These are phyloP conservation scores for Coemansia sp. DNA, from an alignment of 192 early-diverging fungal species.

Conservation along the genomic window DNA sequence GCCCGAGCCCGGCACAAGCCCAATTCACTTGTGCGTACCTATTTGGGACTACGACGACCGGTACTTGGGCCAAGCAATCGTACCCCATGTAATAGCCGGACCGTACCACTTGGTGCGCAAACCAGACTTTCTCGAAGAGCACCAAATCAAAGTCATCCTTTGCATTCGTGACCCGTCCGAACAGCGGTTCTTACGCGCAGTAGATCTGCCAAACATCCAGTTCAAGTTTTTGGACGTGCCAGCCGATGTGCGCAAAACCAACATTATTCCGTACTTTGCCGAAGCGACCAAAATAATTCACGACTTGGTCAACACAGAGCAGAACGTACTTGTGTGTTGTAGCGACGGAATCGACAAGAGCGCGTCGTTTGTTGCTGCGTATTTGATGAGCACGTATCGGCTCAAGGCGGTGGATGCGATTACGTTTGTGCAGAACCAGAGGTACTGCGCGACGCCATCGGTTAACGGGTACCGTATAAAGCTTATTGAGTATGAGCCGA, in stretches of 20 bases:
- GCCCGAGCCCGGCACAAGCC: slow-evolving; percentile 18
- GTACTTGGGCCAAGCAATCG: slow-evolving; percentile 37
- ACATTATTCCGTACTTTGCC: slow-evolving; percentile 78
- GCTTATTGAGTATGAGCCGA: slow-evolving; percentile 44
- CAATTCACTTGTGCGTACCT: slow-evolving; percentile 33
- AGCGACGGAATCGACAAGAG: slow-evolving; percentile 81
- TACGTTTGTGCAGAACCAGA: slow-evolving; percentile 76
- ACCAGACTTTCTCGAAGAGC: slow-evolving; percentile 51
- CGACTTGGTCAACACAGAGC: slow-evolving; percentile 36
- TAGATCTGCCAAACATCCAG: slow-evolving; percentile 57
- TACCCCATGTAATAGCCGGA: slow-evolving; percentile 65
- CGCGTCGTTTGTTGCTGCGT: slow-evolving; percentile 85
- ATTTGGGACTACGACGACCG: slow-evolving; percentile 43
- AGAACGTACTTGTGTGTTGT: slow-evolving; percentile 66
- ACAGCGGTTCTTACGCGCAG: slow-evolving; percentile 54
- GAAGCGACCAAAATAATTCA: slow-evolving; percentile 59
- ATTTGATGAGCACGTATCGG: slow-evolving; percentile 75
- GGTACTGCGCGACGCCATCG: slow-evolving; percentile 69
- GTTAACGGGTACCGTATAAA: slow-evolving; percentile 44
- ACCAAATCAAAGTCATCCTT: slow-evolving; percentile 74
- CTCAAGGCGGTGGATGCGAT: slow-evolving; percentile 69
- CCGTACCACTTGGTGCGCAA: slow-evolving; percentile 73
- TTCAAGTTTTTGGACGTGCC: slow-evolving; percentile 72
- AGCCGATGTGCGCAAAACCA: slow-evolving; percentile 70
- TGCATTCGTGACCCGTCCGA: slow-evolving; percentile 73